Base-by-base conservation (phyloP, 1,284 basidiomycete species). In the Takashimella tepidaria region DNA sequence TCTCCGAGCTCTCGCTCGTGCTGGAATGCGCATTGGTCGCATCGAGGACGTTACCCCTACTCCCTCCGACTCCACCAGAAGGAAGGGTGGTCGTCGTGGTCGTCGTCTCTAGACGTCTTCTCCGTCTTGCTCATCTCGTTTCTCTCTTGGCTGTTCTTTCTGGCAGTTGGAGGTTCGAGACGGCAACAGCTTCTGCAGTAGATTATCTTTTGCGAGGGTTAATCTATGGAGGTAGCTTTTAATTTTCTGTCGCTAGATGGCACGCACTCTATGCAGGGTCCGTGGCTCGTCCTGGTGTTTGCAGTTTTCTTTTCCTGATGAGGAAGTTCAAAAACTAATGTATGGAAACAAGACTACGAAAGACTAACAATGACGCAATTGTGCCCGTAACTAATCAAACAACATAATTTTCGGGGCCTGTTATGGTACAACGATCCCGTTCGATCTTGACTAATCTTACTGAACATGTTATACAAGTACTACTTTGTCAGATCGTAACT, bases 51-150 rank as follows among this genome's bases (percentile, higher is more conserved):
- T 98, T 58, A 98, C 95, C 55, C 95, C 95, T 67, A 85, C 95
- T 63, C 95, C 95, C 59, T 95, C 93, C 59, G 96, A 98, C 79
- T 92, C 88, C 63, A 98, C 95, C 68, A 86, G 95, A 74, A 85
- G 92, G 81, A 98, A 93, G 92, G 95, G 95, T 87, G 95, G 95
- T 95, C 91, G 95, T 70, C 92, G 95, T 82, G 95, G 95, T 92
- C 90, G 93, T 76, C 91, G 95, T 87, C 85, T 98, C 66, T 82
- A 78, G 69, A 54, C 57, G 44, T 41, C 31, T 27, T 42, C 31
- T 8, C 31, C 16, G 10, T 37, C 8, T 42, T 49, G 26, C 20
- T 41, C 37, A 31, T 23, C 26, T 44, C 43, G 49, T 49, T 41
- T 47, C 22, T n/a, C 24, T 47, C 42, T 43, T 21, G 42, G 43